Percentiles rank a stretch among this genome's conserved stretches.
Conservation (phyloP, 2,329 filamentous ascomycete species). For the Arthrobotrys entomopaga region DNA sequence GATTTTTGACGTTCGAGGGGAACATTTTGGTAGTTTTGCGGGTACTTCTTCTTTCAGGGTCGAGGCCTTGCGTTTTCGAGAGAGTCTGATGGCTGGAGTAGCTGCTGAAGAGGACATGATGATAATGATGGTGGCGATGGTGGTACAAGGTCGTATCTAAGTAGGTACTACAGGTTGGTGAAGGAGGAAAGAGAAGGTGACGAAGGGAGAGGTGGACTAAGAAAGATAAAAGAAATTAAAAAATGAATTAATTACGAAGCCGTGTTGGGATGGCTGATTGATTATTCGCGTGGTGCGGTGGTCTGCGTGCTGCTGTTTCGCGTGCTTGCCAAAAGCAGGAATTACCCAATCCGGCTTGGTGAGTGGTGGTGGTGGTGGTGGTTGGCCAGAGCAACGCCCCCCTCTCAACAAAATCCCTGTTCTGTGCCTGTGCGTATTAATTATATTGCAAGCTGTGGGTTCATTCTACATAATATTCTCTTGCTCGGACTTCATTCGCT, state of each 20-base stretch:
- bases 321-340: constrained; percentile 43
- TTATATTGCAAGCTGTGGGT: too few relatives aligned
- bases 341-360: constrained; percentile 34
- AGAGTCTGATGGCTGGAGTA: background rate
- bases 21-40: constrained; percentile 50
- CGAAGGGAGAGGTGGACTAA: background rate
- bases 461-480: too few relatives aligned
- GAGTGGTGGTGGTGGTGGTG: background rate
- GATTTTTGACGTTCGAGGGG: constrained; percentile 48
- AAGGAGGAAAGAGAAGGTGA: background rate
- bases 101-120: background rate
- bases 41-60: constrained; percentile 42
- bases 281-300: constrained; percentile 27
- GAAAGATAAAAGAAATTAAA: constrained; percentile 1
- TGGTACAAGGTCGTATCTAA: constrained; percentile 3
- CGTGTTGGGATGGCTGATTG: constrained; percentile 54
- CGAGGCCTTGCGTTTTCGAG: constrained; percentile 44
- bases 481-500: background rate
- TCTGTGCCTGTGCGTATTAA: too few relatives aligned
- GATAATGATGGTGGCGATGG: background rate
- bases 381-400: constrained; percentile 33
- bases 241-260: constrained; percentile 40
- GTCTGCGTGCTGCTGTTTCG: constrained; percentile 26
- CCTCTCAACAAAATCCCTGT: background rate
- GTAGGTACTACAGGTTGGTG: background rate